Conservation (phyloP, 176 grass and related monocot species). For the Juncus effusus region DNA sequence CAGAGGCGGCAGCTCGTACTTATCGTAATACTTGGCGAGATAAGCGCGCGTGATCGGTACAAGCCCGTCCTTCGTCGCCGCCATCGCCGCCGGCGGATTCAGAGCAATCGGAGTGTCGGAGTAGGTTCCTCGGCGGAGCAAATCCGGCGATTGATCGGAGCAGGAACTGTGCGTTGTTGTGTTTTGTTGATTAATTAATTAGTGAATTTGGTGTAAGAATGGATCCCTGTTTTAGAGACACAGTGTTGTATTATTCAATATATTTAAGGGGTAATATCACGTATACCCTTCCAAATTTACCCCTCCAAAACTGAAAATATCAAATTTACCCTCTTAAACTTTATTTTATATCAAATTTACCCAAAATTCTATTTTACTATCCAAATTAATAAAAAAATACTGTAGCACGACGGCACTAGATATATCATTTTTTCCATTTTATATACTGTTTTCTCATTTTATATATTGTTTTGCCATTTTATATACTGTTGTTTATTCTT, state of each 20-base stretch:
- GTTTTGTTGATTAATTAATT: slow-evolving; percentile 10
- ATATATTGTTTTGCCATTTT: too few species aligned
- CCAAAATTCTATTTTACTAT: too few species aligned
- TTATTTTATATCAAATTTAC: too few species aligned
- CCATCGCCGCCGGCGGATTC: slow-evolving; percentile 41
- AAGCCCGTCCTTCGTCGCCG: slow-evolving; percentile 51
- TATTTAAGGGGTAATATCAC: neutral
- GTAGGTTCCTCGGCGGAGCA: slow-evolving; percentile 9
- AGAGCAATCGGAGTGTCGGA: neutral
- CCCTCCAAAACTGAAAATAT: too few species aligned
- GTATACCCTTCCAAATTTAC: neutral
- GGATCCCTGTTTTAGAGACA: neutral
- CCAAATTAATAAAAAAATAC: too few species aligned
- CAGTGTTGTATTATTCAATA: neutral
- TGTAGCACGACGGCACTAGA: too few species aligned
- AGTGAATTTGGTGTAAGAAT: neutral
- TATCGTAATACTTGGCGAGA: slow-evolving; percentile 87
- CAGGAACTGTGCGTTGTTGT: neutral
- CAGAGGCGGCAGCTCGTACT: slow-evolving; percentile 48
- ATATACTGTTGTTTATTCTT: too few species aligned
- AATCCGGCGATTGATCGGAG: slow-evolving; percentile 15
- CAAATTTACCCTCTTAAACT: too few species aligned
- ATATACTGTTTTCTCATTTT: too few species aligned
- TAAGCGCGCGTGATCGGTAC: slow-evolving; percentile 88
- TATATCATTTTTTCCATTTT: too few species aligned